Base-by-base conservation (phyloP, 2,329 filamentous ascomycete genomes). In the Hypoxylon sp. region DNA sequence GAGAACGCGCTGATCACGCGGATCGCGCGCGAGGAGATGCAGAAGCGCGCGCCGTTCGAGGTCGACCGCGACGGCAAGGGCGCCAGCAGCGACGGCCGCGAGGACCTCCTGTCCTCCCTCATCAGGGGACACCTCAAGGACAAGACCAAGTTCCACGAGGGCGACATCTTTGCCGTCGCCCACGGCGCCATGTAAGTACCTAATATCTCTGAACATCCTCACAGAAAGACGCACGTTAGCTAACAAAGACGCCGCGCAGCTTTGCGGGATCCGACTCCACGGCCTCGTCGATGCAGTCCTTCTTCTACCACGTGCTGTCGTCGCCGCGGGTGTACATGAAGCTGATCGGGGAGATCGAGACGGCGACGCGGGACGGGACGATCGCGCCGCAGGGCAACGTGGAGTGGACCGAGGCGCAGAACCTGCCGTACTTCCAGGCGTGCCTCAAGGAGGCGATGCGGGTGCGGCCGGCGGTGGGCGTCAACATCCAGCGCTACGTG, bases 261-360 rank as follows among this genome's bases (percentile, higher is more conserved):
- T 82, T 85, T 66, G 83, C 83, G 13, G 84, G 84, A 21, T 85
- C 84, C 17, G 84, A 87, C 71, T 85, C 83, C 0, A 85, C 84
- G 0, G 83, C 84, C 9, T 83, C 81, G 6, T 83, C 81, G 0
- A 83, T 84, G 81, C 81, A 83, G 62, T 83, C 80, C 52, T 82
- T 83, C 69, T 82, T 81, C 73, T 81, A 78, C 73, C 77, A 78
- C 37, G 73, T 80, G 0, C 74, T 84, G 8, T 76, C 79, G 31
- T 75, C 78, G 18, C 72, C 74, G 1, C 69, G 64, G 0, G 74
- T 82, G 9, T 79, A 82, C 62, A 48, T 64, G 2, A 59, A 62
- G 3, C 67, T 84, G 0, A 62, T 73, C 0, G 45, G 69, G 15
- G 83, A 84, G 66, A 75, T 86, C 18, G 70, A 76, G 9, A 42